phyloP scores from a whole-genome alignment of 2,329 filamentous ascomycete genomes.

The Aspergillus nomiae region DNA sequence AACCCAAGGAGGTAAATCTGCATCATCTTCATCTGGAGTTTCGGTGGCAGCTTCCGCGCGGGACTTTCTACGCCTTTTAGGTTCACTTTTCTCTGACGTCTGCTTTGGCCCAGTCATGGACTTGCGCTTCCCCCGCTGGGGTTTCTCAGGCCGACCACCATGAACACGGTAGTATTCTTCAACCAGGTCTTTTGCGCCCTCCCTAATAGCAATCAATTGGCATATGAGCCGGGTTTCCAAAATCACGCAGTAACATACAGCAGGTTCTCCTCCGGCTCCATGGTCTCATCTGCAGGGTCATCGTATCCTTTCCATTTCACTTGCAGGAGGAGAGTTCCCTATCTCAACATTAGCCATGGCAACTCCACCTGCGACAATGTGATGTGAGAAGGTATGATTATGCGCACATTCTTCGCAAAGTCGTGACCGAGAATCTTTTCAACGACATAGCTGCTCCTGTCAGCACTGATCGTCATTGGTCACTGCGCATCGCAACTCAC shows the following conservation, averaged over 20 bases:
- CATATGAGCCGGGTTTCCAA: background rate
- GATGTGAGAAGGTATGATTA: background rate
- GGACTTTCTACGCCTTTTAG: conserved; percentile 33
- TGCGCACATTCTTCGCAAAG: conserved; percentile 38
- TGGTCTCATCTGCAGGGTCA: conserved; percentile 44
- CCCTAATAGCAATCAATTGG: conserved; percentile 29
- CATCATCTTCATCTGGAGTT: conserved; percentile 12
- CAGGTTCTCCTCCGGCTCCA: conserved; percentile 50
- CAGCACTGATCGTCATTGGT: conserved; percentile 15
- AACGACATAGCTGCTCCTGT: conserved; percentile 40
- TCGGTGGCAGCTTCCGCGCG: conserved; percentile 21
- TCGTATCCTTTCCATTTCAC: conserved; percentile 54
- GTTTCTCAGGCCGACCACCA: conserved; percentile 44
- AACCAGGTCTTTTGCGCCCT: conserved; percentile 42
- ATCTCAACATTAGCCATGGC: conserved; percentile 20
- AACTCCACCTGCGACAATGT: background rate
- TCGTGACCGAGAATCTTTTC: conserved; percentile 43
- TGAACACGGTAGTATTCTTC: conserved; percentile 44
- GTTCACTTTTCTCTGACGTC: conserved; percentile 21
- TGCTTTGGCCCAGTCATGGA: conserved; percentile 34
- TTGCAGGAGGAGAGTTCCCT: conserved; percentile 42
- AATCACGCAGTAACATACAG: conserved; percentile 31
- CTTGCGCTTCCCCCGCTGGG: conserved; percentile 36
- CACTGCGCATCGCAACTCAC: conserved; percentile 27
- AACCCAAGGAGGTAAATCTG: conserved; percentile 36